Conservation (phyloP, 352 stramenopile genomes). For the Pythium diclinum region DNA sequence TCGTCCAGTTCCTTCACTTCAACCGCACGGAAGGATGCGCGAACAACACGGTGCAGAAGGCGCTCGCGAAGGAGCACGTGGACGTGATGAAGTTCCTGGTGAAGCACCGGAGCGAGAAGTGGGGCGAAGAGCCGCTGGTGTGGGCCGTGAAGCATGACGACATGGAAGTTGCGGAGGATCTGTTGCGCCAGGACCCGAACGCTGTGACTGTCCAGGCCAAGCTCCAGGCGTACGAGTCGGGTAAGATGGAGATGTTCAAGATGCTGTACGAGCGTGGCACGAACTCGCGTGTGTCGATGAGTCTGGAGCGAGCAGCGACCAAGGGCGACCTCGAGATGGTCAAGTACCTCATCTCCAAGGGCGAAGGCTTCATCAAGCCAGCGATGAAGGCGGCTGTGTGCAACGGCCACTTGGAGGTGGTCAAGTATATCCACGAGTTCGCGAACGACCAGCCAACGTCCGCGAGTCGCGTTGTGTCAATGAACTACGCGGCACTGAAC, state of each 20-base stretch:
- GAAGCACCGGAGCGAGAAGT: conserved; percentile 43
- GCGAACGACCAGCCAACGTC: conserved; percentile 38
- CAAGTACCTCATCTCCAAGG: conserved; percentile 38
- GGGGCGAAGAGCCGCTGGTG: conserved; percentile 31
- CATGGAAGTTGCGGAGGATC: conserved; percentile 26
- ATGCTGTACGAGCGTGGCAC: conserved; percentile 52
- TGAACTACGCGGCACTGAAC: conserved; percentile 38
- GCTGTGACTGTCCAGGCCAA: conserved; percentile 44
- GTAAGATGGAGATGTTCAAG: conserved; percentile 45
- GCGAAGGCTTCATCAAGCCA: conserved; percentile 52
- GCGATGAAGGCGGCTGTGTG: conserved; percentile 50
- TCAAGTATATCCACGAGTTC: conserved; percentile 48
- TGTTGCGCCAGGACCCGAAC: conserved; percentile 36
- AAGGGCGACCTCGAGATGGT: conserved; percentile 50
- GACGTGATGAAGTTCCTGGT: conserved; percentile 47
- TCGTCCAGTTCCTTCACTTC: conserved; percentile 51
- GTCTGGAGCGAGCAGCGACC: conserved; percentile 39
- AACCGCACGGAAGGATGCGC: conserved; percentile 49
- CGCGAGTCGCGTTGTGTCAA: conserved; percentile 44
- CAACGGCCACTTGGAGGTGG: conserved; percentile 41
- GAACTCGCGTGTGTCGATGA: conserved; percentile 38
- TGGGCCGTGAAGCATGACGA: conserved; percentile 44
- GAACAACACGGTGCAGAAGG: conserved; percentile 30
- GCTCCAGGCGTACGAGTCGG: conserved; percentile 36
- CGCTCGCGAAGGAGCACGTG: conserved; percentile 33